These are phyloP conservation scores for Neopestalotiopsis rosae DNA, from an alignment of 2,329 filamentous ascomycete species.

Conservation along the genomic window DNA sequence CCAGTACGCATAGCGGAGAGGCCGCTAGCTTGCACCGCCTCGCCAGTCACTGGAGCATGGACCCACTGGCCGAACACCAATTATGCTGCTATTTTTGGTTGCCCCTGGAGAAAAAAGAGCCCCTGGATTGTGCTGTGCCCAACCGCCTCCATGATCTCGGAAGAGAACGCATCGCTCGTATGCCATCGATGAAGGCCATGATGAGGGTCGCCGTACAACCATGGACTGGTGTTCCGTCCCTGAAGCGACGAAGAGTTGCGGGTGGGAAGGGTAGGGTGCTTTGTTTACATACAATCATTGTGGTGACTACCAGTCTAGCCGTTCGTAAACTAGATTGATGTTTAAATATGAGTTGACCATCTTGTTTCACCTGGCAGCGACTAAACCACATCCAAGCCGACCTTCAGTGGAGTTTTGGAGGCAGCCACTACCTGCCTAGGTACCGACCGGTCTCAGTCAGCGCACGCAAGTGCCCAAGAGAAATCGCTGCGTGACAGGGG, in stretches of 20 bases:
- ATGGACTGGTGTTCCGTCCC: not conserved
- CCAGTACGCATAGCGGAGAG: not conserved
- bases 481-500: not conserved
- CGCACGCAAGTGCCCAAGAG: not conserved
- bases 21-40: slow-evolving; percentile 10
- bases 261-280: not conserved
- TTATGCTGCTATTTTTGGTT: slow-evolving; percentile 15
- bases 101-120: not conserved
- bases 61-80: not conserved
- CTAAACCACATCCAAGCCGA: not conserved
- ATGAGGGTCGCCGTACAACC: not conserved
- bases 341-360: not conserved
- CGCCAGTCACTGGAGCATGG: slow-evolving; percentile 1
- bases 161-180: not conserved
- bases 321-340: not conserved
- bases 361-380: not conserved
- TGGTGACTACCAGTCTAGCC: not conserved
- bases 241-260: not conserved
- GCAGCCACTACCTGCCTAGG: not conserved
- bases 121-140: not conserved
- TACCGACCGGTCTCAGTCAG: not conserved
- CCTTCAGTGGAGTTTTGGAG: not conserved
- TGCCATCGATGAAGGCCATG: not conserved
- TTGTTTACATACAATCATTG: not conserved
- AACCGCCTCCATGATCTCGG: not conserved